Conservation (phyloP, 2,329 filamentous ascomycete species). For the Orbilia javanica region DNA sequence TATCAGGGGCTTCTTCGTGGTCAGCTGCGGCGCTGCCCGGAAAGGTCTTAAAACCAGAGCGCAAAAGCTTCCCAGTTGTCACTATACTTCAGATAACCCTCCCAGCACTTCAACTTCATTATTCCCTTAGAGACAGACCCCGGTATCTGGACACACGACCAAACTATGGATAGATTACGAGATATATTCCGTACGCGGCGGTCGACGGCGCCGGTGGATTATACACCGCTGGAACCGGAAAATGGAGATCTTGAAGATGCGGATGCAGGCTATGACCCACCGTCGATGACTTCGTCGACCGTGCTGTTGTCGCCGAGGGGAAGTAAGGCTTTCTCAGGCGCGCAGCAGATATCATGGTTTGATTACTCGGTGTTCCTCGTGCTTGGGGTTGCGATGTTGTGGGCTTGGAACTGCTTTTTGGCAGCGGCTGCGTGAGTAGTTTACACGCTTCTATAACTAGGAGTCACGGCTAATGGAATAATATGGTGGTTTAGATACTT, state of each 20-base stretch:
- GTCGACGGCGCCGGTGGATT: constrained; percentile 29
- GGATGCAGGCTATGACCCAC: constrained; percentile 48
- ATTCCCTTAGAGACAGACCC: not conserved
- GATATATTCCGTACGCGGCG: constrained; percentile 36
- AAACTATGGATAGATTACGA: constrained; percentile 39
- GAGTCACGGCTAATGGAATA: constrained; percentile 24
- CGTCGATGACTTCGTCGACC: constrained; percentile 61
- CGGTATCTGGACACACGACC: not conserved
- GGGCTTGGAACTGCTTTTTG: constrained; percentile 80
- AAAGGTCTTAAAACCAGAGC: constrained; percentile 7
- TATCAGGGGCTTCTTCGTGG: constrained; percentile 36
- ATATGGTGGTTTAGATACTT: constrained; percentile 74
- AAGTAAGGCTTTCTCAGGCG: constrained; percentile 63
- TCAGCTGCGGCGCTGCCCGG: constrained; percentile 23
- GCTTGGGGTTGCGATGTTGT: constrained; percentile 91
- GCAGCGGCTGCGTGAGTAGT: constrained; percentile 6
- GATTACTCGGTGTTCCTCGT: constrained; percentile 88
- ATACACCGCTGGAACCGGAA: constrained; percentile 38
- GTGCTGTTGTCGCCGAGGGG: constrained; percentile 61
- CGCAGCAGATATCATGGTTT: constrained; percentile 79
- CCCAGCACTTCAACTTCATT: not conserved
- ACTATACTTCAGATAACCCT: not conserved
- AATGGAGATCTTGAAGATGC: constrained; percentile 26
- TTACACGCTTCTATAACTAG: not conserved
- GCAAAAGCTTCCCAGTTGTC: not conserved